Base-by-base conservation (phyloP, 208 protist species). In the Trypanosoma cruzi region DNA sequence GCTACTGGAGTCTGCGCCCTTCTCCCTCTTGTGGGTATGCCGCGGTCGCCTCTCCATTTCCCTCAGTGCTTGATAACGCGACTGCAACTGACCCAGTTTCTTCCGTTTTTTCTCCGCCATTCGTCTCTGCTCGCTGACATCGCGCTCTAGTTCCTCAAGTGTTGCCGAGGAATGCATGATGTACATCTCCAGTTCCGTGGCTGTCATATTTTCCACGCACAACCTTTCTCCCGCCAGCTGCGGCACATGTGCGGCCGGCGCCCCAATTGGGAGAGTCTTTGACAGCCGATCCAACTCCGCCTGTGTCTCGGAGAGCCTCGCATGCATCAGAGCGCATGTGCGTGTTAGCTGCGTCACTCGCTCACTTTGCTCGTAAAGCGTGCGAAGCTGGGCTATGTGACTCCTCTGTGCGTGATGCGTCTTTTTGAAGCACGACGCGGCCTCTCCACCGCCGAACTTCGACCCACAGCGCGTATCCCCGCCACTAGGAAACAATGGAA, bases 161-260 rank as follows among this genome's bases (percentile, higher is more conserved):
- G 54, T 61, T 4, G 82, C 81, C 4, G 87, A 83, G 4, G 73
- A 79, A 55, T 88, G 79, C 37, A 76, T 68, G 49, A 91, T 79
- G 64, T 92, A 95, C 57, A 89, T 63, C 72, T 89, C 82, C 13
- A 95, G 70, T 71, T 95, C 89, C 28, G 86, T 89, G 24, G 78
- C 69, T 16, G 74, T 85, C 88, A 94, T 91, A 10, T 69, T 49
- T 22, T 84, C 79, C 13, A 86, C 60, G 6, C 34, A 71, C 26
- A 59, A 53, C 24, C 67, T 67, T 16, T 60, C 65, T 7, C 31
- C 57, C 7, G 50, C 26, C 34, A 74, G 46, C 29, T 32, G 48
- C 34, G 63, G 32, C 37, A 46, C 64, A n/a, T 40, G 29, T 20
- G 24, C 34, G 20, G 64, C 42, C 29, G 34, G 44, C 42, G 46